Evolutionary conservation across 192 early-diverging fungal species (phyloP).

Genomic region (Entomortierella parvispora): DNA sequence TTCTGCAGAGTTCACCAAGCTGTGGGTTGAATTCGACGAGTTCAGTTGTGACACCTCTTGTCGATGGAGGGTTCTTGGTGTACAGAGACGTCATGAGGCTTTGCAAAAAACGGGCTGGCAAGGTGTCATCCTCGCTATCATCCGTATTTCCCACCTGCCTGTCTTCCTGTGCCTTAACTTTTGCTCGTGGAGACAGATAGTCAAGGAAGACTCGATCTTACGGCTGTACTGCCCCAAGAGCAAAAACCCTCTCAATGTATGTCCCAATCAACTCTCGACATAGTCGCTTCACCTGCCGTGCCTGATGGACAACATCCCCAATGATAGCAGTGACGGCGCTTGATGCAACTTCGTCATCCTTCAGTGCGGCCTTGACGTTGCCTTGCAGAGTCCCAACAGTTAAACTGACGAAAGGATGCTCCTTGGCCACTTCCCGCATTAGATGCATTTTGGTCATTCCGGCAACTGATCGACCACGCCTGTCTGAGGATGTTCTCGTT

Average conservation of each 20-base stretch:
- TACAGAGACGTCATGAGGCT: no score
- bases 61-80: no score
- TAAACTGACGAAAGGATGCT: neutral
- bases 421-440: no score
- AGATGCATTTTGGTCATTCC: no score
- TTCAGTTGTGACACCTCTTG: no score
- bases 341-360: neutral
- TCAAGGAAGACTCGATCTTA: neutral
- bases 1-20: no score
- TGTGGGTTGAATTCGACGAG: no score
- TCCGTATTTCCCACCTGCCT: no score
- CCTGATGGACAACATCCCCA: neutral
- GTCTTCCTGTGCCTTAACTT: neutral
- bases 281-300: neutral
- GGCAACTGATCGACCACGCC: no score
- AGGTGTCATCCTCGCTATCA: no score
- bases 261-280: neutral
- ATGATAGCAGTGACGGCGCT: neutral
- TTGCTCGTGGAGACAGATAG: neutral
- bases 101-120: no score
- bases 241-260: neutral
- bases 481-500: no score
- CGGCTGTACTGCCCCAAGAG: neutral
- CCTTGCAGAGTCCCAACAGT: neutral
- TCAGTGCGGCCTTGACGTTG: neutral